A percentile compares a stretch with the other conserved stretches of the same genome.
These are phyloP conservation scores for Selaginella tamariscina DNA, from an alignment of 75 land plant species.

Conservation along the genomic window DNA sequence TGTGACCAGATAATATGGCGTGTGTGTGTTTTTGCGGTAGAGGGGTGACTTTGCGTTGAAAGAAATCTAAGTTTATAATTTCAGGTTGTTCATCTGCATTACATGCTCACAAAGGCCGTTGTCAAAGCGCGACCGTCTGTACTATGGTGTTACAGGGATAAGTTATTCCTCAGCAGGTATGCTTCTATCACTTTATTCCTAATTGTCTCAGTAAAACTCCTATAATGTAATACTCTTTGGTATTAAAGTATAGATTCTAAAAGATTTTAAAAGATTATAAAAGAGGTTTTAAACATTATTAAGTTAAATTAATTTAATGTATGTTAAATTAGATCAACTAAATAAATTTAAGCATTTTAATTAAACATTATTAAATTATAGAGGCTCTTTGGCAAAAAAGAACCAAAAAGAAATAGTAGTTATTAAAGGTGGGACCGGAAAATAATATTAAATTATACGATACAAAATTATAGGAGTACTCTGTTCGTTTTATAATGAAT, in stretches of 20 bases:
- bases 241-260: background rate
- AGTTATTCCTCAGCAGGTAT: constrained; percentile 90
- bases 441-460: no score
- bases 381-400: no score
- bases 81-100: constrained; percentile 86
- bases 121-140: constrained; percentile 59
- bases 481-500: background rate
- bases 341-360: no score
- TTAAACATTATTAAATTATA: no score
- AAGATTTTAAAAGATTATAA: no score
- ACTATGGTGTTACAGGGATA: constrained; percentile 95
- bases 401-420: no score
- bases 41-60: background rate
- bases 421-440: no score
- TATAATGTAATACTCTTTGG: background rate
- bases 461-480: no score
- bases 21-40: background rate
- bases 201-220: background rate
- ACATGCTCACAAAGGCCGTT: constrained; percentile 57
- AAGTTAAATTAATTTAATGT: no score
- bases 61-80: background rate
- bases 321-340: no score
- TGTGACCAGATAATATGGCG: background rate
- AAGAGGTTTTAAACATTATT: no score
- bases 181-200: background rate